These are phyloP conservation scores for Boletus rex-veris DNA, from an alignment of 768 basidiomycete species.

Conservation along the genomic window DNA sequence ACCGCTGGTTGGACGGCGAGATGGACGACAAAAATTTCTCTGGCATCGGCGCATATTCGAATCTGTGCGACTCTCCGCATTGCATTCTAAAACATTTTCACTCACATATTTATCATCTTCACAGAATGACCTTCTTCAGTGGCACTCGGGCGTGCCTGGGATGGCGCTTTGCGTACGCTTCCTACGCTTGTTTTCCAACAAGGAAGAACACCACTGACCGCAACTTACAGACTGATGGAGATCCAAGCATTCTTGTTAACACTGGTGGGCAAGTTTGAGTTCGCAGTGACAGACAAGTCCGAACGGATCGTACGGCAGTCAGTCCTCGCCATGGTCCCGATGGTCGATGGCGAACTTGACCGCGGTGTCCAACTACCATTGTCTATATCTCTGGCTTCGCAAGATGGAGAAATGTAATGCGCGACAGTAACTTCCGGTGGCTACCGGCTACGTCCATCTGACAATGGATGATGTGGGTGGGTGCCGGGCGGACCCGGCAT, in stretches of 20 bases:
- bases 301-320: constrained; percentile 28
- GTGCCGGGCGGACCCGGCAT: too few species aligned
- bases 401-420: neutral
- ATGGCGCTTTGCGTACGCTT: constrained; percentile 28
- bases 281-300: constrained; percentile 32
- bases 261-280: constrained; percentile 51
- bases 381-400: constrained; percentile 12
- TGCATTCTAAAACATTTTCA: neutral
- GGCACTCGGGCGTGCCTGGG: constrained; percentile 21
- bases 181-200: neutral
- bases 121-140: constrained; percentile 18
- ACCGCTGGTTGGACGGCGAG: constrained; percentile 6
- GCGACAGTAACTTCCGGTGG: too few species aligned
- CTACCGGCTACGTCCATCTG: too few species aligned
- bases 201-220: neutral
- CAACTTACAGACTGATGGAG: constrained; percentile 37
- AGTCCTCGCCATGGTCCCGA: constrained; percentile 26
- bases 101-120: neutral
- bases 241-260: constrained; percentile 55
- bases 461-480: too few species aligned
- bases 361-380: constrained; percentile 31
- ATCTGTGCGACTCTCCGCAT: constrained; percentile 1
- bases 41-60: constrained; percentile 13
- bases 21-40: neutral
- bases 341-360: constrained; percentile 30